A percentile compares a stretch with the other conserved stretches of the same genome.
These are phyloP conservation scores for Asterionellopsis glacialis DNA, from an alignment of 108 stramenopile genomes.

Conservation along the genomic window DNA sequence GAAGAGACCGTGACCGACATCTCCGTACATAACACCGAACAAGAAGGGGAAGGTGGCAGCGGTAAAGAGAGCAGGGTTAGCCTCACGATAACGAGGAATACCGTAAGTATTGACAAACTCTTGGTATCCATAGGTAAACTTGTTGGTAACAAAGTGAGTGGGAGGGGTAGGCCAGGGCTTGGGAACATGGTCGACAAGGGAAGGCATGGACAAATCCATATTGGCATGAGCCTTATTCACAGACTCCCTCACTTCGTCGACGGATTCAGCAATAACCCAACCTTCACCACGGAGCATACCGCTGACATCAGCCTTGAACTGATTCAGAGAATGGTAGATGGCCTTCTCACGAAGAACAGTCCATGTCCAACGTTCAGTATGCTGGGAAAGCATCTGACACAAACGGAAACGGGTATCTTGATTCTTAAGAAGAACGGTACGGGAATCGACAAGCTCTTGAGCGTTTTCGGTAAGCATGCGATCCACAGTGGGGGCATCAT, in stretches of 20 bases:
- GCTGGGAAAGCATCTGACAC: conserved; percentile 84
- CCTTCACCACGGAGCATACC: conserved; percentile 97
- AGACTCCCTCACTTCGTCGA: conserved; percentile 62
- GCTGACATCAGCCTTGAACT: conserved; percentile 93
- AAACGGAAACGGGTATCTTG: conserved; percentile 91
- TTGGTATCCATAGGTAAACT: conserved; percentile 94
- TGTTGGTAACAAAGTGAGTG: conserved; percentile 95
- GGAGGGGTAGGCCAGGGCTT: conserved; percentile 95
- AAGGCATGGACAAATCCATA: conserved; percentile 87
- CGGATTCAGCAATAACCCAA: conserved; percentile 86
- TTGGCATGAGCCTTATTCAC: conserved; percentile 84
- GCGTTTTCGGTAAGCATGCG: conserved; percentile 85
- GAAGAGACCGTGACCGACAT: conserved; percentile 94
- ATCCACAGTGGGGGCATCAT: conserved; percentile 80
- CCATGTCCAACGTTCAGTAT: conserved; percentile 90
- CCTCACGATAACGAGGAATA: conserved; percentile 96
- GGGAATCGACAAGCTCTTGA: conserved; percentile 82
- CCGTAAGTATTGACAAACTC: conserved; percentile 99
- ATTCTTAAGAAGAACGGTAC: conserved; percentile 92
- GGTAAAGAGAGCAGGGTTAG: conserved; percentile 97
- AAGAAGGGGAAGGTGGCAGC: conserved; percentile 98
- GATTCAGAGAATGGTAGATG: conserved; percentile 96
- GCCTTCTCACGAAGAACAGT: conserved; percentile 90
- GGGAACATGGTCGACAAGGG: conserved; percentile 81
- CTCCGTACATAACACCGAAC: conserved; percentile 99